phyloP scores from a whole-genome alignment of 2,329 filamentous ascomycete genomes.

The Cadophora sp. region DNA sequence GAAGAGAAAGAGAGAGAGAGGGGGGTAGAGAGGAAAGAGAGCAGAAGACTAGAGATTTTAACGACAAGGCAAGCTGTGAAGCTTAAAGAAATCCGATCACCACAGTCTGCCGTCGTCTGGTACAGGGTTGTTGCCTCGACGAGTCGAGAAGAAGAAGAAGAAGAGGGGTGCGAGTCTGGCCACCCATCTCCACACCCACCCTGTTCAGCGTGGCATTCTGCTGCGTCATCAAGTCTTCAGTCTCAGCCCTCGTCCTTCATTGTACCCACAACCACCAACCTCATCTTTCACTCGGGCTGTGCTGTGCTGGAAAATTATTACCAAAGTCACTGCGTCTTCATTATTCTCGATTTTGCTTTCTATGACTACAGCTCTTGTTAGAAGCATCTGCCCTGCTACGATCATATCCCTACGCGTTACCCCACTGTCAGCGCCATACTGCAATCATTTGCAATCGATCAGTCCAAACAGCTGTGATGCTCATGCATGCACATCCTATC shows the following conservation, averaged over 20 bases:
- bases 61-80: background rate
- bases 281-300: background rate
- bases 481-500: background rate
- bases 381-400: slow-evolving; percentile 3
- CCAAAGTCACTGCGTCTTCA: no score
- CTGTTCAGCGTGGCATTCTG: slow-evolving; percentile 14
- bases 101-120: slow-evolving; percentile 5
- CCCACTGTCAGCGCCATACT: background rate
- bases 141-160: background rate
- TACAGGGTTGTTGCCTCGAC: slow-evolving; percentile 10
- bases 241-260: background rate
- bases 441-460: background rate
- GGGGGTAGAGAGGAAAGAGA: background rate
- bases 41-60: background rate
- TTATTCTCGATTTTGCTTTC: background rate
- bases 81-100: background rate
- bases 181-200: background rate
- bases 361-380: background rate
- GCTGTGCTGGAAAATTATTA: no score
- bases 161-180: background rate
- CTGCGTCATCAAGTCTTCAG: slow-evolving; percentile 14
- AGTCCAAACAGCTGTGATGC: background rate
- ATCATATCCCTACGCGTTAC: background rate
- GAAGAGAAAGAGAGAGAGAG: background rate
- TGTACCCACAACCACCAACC: background rate